These are phyloP conservation scores for Eutrema japonicum DNA, from an alignment of 345 rosid genomes.

Conservation along the genomic window DNA sequence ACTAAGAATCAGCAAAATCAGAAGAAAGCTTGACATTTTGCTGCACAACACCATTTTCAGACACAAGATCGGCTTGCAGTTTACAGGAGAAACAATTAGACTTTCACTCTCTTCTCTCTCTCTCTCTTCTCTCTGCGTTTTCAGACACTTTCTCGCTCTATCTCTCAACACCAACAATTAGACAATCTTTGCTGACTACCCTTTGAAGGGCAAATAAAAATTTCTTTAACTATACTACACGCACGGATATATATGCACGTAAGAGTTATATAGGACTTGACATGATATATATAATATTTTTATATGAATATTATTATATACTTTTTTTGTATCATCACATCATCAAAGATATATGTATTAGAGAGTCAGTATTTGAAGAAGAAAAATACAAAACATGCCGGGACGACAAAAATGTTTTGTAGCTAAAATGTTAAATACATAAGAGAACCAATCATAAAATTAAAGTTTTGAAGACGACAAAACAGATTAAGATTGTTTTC, in stretches of 20 bases:
- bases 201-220: slow-evolving; percentile 19
- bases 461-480: background rate
- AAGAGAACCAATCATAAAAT: background rate
- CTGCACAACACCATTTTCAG: slow-evolving; percentile 44
- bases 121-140: slow-evolving; percentile 7
- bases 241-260: slow-evolving; percentile 39
- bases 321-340: slow-evolving; percentile 39
- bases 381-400: slow-evolving; percentile 34
- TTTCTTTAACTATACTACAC: slow-evolving; percentile 30
- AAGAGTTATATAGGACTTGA: slow-evolving; percentile 35
- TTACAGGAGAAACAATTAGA: slow-evolving; percentile 26
- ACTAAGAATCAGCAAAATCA: slow-evolving; percentile 56
- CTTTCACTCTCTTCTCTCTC: slow-evolving; percentile 27
- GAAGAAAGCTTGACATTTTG: slow-evolving; percentile 45
- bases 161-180: background rate
- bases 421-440: too few relatives aligned
- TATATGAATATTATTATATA: slow-evolving; percentile 2
- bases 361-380: slow-evolving; percentile 36
- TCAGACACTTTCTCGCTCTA: background rate
- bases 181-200: background rate
- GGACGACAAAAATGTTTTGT: background rate
- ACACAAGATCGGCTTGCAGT: slow-evolving; percentile 28
- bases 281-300: slow-evolving; percentile 15
- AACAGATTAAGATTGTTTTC: background rate
- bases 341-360: slow-evolving; percentile 33